These are phyloP conservation scores for Leishmania mexicana DNA, from an alignment of 208 protist species.

Conservation along the genomic window DNA sequence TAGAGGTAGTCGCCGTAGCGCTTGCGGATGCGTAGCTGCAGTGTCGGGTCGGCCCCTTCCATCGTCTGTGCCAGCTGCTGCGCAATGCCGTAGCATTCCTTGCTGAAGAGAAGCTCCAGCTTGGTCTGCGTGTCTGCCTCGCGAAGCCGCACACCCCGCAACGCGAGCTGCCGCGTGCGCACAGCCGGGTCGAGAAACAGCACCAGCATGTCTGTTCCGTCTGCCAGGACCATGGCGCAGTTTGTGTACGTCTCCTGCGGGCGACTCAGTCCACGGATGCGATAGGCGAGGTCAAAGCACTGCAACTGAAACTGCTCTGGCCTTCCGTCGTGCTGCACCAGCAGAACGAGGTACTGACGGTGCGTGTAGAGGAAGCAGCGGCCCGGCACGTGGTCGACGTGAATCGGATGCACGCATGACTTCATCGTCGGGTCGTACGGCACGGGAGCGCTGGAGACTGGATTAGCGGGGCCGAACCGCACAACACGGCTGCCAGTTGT, in stretches of 20 bases:
- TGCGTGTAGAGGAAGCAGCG: conserved; percentile 68
- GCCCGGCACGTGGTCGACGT: conserved; percentile 59
- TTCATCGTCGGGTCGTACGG: conserved; percentile 51
- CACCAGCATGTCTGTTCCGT: conserved; percentile 84
- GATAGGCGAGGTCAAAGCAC: conserved; percentile 91
- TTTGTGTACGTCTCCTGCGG: conserved; percentile 65
- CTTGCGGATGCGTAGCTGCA: conserved; percentile 92
- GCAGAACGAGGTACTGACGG: conserved; percentile 84
- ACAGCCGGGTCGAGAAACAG: conserved; percentile 62
- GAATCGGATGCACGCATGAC: conserved; percentile 73
- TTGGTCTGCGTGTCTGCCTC: conserved; percentile 95
- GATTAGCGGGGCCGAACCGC: conserved; percentile 10
- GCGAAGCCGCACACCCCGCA: conserved; percentile 48
- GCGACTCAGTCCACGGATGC: conserved; percentile 85
- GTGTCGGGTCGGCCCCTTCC: conserved; percentile 40
- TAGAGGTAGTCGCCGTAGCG: conserved; percentile 96
- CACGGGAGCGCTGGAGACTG: not conserved
- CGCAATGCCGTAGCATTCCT: conserved; percentile 94
- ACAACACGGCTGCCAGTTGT: conserved; percentile 12
- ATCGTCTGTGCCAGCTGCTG: conserved; percentile 86
- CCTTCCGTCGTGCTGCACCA: conserved; percentile 57
- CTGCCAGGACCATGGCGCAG: conserved; percentile 76
- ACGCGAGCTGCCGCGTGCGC: conserved; percentile 8
- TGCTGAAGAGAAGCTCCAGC: conserved; percentile 95
- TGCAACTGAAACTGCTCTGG: conserved; percentile 65